Conservation (phyloP, 257 asterid genomes). For the Solanum chilense region DNA sequence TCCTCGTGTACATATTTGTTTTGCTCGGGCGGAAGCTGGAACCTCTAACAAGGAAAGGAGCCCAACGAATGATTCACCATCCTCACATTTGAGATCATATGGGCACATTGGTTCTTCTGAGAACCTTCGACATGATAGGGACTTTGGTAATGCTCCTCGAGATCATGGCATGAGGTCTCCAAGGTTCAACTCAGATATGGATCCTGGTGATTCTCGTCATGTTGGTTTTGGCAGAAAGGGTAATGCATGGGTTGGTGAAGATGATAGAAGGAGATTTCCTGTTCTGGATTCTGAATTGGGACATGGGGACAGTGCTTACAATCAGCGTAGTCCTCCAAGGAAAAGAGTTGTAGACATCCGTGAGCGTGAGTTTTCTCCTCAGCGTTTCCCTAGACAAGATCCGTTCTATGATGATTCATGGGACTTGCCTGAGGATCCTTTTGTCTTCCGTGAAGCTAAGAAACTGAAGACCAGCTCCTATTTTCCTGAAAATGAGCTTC, state of each 20-base stretch:
- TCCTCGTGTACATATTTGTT: slow-evolving; percentile 83
- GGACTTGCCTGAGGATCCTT: slow-evolving; percentile 89
- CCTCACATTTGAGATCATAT: slow-evolving; percentile 40
- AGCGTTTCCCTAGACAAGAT: slow-evolving; percentile 29
- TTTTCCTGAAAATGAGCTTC: slow-evolving; percentile 55
- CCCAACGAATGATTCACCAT: slow-evolving; percentile 33
- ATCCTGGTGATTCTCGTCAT: slow-evolving; percentile 24
- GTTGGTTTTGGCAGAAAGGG: slow-evolving; percentile 28
- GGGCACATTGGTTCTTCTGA: slow-evolving; percentile 39
- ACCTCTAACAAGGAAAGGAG: slow-evolving; percentile 51
- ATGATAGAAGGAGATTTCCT: slow-evolving; percentile 38
- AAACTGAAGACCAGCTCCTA: slow-evolving; percentile 36
- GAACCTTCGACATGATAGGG: slow-evolving; percentile 32
- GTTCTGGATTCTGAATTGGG: slow-evolving; percentile 30
- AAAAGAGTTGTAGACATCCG: slow-evolving; percentile 27
- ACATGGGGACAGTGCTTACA: slow-evolving; percentile 25
- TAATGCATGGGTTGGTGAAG: slow-evolving; percentile 31
- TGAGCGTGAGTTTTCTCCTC: slow-evolving; percentile 55
- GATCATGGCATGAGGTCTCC: slow-evolving; percentile 49
- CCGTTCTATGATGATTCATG: slow-evolving; percentile 57
- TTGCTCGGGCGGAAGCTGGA: slow-evolving; percentile 67
- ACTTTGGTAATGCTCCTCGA: slow-evolving; percentile 27
- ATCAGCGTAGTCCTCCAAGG: slow-evolving; percentile 45
- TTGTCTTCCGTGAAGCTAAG: slow-evolving; percentile 50
- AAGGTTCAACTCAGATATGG: slow-evolving; percentile 33